These are phyloP conservation scores for Leishmania martiniquensis DNA, from an alignment of 208 protist species.

Conservation along the genomic window DNA sequence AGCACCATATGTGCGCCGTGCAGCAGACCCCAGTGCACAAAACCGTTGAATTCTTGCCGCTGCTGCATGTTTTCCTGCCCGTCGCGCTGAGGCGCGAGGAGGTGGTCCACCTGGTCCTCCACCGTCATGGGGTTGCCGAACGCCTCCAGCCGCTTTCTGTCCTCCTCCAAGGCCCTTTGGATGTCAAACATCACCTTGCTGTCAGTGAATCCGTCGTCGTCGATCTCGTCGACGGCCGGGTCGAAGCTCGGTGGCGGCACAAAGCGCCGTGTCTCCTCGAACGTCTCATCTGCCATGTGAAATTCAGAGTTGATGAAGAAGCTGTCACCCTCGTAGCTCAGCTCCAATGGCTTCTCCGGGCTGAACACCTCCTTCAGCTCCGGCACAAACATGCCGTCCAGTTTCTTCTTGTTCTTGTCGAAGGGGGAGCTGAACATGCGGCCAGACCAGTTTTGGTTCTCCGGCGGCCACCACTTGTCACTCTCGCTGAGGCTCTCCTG, in stretches of 20 bases:
- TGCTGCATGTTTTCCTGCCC: conserved; percentile 82
- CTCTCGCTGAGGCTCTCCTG: conserved; percentile 33
- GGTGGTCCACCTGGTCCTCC: conserved; percentile 87
- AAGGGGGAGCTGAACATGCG: conserved; percentile 72
- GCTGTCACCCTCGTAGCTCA: conserved; percentile 72
- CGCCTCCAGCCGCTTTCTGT: conserved; percentile 82
- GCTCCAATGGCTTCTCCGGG: conserved; percentile 64
- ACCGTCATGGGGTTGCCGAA: conserved; percentile 89
- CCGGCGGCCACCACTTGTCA: conserved; percentile 70
- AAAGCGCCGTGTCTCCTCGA: conserved; percentile 78
- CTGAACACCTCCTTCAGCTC: conserved; percentile 74
- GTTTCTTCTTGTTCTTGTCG: conserved; percentile 78
- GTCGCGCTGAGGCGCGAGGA: conserved; percentile 84
- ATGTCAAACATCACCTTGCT: conserved; percentile 83
- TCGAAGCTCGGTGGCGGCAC: conserved; percentile 84
- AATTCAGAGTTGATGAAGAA: conserved; percentile 76
- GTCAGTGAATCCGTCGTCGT: conserved; percentile 85
- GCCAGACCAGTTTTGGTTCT: conserved; percentile 71
- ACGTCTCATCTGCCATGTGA: conserved; percentile 83
- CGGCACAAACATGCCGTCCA: conserved; percentile 87
- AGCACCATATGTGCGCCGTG: conserved; percentile 88
- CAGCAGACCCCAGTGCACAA: conserved; percentile 89
- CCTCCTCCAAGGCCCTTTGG: conserved; percentile 81
- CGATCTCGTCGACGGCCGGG: conserved; percentile 82
- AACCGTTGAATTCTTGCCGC: conserved; percentile 89